Base-by-base conservation (phyloP, 768 basidiomycete species). In the Panellus pusillus region DNA sequence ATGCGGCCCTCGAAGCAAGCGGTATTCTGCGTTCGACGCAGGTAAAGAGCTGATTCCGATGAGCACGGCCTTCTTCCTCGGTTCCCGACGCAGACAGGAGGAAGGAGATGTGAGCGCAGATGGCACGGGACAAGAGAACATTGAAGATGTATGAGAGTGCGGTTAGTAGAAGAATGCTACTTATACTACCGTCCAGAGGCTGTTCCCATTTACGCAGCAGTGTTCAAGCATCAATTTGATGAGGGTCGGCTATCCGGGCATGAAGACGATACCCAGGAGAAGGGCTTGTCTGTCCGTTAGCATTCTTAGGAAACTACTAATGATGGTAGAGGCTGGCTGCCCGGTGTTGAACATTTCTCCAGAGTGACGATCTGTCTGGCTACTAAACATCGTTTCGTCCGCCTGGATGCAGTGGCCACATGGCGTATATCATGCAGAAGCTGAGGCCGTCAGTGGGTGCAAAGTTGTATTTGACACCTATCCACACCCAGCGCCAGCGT, bases 41-140 rank as follows among this genome's bases (percentile, higher is more conserved):
- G 54, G 43, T 5, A 47, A 45, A 13, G 38, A 31, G 35, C 45
- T 60, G 42, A 60, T 60, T 6, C 59, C 59, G 35, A 60, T 56
- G 29, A 60, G 54, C 36, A 60, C 35, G 20, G 59, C 59, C 44
- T 52, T 50, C 27, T 52, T 47, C 41, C 43, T 47, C 28, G 45
- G 44, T 15, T 35, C 50, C 45, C 53, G 48, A 14, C 45, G 32
- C 46, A 24, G 44, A n/a, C 38, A 43, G 40, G 47, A 31, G 4
- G 46, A 54, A 42, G 52, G 39, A n/a, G 42, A 14, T 19, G 38
- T 18, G 6, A 28, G n/a, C 2, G 37, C 38, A 17, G n/a, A 37
- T 9, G 19, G 15, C 27, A 29, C 4, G 38, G 44, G 1, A 6
- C 11, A 17, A 19, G 47, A 17, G 37, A 27, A 20, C 47, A 38